Evolutionary conservation across 2,329 filamentous ascomycete genomes (phyloP).

Genomic region (Phaeomoniella chlamydospora): DNA sequence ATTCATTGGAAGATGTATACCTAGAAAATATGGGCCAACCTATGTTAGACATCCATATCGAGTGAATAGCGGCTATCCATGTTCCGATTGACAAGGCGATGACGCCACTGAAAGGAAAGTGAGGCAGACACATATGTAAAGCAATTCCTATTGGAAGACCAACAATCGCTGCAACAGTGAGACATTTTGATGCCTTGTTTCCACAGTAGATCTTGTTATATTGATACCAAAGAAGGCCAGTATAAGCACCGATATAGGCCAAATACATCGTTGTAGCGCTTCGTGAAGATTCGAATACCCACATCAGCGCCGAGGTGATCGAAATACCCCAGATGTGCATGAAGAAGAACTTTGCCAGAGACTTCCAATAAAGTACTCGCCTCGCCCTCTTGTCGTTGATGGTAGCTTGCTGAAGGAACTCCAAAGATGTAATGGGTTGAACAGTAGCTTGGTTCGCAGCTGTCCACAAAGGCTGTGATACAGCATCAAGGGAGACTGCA

Average conservation of each 20-base stretch:
- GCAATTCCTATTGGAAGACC: constrained; percentile 33
- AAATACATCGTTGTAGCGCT: constrained; percentile 34
- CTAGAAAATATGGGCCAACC: constrained; percentile 32
- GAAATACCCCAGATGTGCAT: constrained; percentile 39
- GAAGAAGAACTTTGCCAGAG: constrained; percentile 32
- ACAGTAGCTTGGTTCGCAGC: constrained; percentile 26
- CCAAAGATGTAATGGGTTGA: constrained; percentile 22
- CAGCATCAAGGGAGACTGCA: constrained; percentile 40
- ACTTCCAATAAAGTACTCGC: constrained; percentile 35
- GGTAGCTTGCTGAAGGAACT: constrained; percentile 28
- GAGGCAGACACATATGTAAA: constrained; percentile 22
- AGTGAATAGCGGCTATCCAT: constrained; percentile 37
- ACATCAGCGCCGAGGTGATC: constrained; percentile 34
- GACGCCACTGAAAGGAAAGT: constrained; percentile 30
- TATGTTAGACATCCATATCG: constrained; percentile 32
- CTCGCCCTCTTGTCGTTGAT: constrained; percentile 30
- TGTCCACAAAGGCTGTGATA: constrained; percentile 35
- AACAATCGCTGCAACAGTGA: constrained; percentile 28
- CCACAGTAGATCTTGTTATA: constrained; percentile 39
- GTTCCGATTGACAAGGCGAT: constrained; percentile 34
- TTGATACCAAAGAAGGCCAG: constrained; percentile 38
- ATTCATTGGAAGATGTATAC: no score
- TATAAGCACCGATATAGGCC: constrained; percentile 33
- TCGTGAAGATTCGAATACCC: constrained; percentile 30
- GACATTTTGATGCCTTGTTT: constrained; percentile 30